Base-by-base conservation (phyloP, 176 grass and related monocot genomes). In the Cenchrus fungigraminus region DNA sequence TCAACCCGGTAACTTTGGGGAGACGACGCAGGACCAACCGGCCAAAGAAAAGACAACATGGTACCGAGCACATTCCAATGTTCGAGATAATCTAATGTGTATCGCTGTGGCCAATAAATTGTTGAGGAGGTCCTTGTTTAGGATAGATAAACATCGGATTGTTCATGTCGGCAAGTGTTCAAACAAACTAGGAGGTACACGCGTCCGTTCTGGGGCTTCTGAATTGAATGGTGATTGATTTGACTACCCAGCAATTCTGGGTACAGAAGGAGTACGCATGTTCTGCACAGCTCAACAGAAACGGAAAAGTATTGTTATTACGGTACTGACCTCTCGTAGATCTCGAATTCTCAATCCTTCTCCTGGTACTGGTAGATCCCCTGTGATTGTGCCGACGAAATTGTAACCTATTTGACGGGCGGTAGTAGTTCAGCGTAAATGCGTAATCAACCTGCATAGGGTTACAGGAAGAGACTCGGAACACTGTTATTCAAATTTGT, bases 231-330 rank as follows among this genome's bases (percentile, higher is more conserved):
- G 77, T 53, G 62, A 70, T 53, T 71, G 54, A 45, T 61, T 88
- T 79, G 87, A 88, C 57, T 62, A 25, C 22, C 20, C 14, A 32
- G 44, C 29, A 52, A 70, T 53, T n/a, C 6, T 45, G 44, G 4
- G 44, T 45, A 46, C 56, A 79, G 22, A 25, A 25, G 52, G 65
- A 68, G 53, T 4, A n/a, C 68, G 82, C 87, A 81, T 34, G 82
- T 89, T 85, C 54, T 28, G 62, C 54, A 82, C 75, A 85, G 65
- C 71, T 89, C 64, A 71, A 71, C 55, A 19, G 20, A 70, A 17
- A 12, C 29, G 20, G 52, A 51, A 61, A 71, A 80, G 8, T 50
- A 78, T 61, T 80, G 52, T 78, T 61, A 49, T 73, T 52, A 10
- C 4, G 47, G 71, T 8, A 53, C n/a, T 75, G 31, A 62, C 63